Base-by-base conservation (phyloP, 2,329 filamentous ascomycete genomes). In the Thielaviopsis populi region DNA sequence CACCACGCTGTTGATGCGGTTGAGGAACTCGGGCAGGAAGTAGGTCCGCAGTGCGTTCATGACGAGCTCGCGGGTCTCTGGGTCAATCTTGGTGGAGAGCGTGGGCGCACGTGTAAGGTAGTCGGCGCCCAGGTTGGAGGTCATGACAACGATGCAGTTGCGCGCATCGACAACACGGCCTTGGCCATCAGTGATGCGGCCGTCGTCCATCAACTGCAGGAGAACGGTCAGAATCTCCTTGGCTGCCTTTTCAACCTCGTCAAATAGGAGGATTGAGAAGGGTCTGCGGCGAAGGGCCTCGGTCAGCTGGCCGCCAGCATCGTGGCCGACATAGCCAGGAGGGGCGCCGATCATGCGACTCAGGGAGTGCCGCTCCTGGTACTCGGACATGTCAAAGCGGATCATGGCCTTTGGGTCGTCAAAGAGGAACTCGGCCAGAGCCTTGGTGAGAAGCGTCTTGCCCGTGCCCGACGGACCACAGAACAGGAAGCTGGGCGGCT, bases 71-170 rank as follows among this genome's bases (percentile, higher is more conserved):
- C 83, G 83, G 0, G 91, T 96, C 1, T 87, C 85, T 0, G 85
- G 80, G 69, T 99, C 94, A 69, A 99, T 94, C 71, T 80, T 85
- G 70, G 92, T 92, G 69, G 95, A 89, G 62, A 86, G 83, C 61
- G 82, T 83, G 63, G 86, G 85, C 17, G 88, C 87, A 24, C 91
- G 87, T 46, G 88, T 78, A n/a, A 99, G 86, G 74, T 86, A 95
- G 74, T 97, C 94, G 40, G 94, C 94, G 68, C 94, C 94, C 67
- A 99, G 75, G 78, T 99, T 99, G 71, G 91, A 96, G 0, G 94
- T 99, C 91, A 99, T 95, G 75, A 99, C 94, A 53, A 99, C 92
- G 69, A 99, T 97, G 73, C 92, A 97, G 80, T 99, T 99, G 76
- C 87, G 90, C 66, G 92, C 94, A 70, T 99, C 94, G 63, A 99